Conservation (phyloP, 768 basidiomycete genomes). For the Trametes cinnabarina region DNA sequence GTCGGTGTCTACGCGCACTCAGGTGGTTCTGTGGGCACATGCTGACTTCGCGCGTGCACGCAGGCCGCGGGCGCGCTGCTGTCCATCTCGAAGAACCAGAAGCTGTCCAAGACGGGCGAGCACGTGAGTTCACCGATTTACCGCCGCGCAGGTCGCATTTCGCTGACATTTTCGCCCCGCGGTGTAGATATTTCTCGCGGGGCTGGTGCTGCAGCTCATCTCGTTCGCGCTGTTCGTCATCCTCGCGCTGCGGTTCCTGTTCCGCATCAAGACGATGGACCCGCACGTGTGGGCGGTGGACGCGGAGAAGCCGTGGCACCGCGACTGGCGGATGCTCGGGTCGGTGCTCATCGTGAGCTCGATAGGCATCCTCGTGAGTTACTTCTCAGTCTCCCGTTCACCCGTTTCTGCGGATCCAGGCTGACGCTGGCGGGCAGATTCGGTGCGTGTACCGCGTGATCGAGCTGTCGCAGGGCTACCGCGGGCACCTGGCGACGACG, state of each 20-base stretch:
- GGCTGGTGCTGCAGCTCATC: constrained; percentile 52
- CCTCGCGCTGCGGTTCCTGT: constrained; percentile 48
- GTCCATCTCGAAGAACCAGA: constrained; percentile 35
- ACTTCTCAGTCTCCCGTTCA: too few species aligned
- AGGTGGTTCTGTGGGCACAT: not conserved
- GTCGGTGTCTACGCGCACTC: constrained; percentile 25
- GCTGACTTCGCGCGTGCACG: too few species aligned
- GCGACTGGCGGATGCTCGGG: constrained; percentile 60
- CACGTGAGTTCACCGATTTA: constrained; percentile 1
- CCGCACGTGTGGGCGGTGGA: constrained; percentile 42
- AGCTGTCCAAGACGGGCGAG: constrained; percentile 13
- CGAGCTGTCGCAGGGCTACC: constrained; percentile 64
- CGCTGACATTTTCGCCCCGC: not conserved
- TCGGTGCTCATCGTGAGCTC: constrained; percentile 52
- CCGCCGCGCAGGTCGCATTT: not conserved
- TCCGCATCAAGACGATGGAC: constrained; percentile 43
- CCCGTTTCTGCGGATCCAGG: too few species aligned
- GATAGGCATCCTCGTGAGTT: constrained; percentile 47
- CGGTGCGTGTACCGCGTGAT: constrained; percentile 58
- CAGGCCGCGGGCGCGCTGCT: constrained; percentile 51
- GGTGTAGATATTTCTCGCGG: constrained; percentile 51
- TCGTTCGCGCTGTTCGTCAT: constrained; percentile 51
- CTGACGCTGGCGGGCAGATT: constrained; percentile 31
- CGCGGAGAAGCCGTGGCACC: constrained; percentile 42
- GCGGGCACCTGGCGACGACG: constrained; percentile 52